Base-by-base conservation (phyloP, 2,329 filamentous ascomycete genomes). In the Penicillium digitatum region DNA sequence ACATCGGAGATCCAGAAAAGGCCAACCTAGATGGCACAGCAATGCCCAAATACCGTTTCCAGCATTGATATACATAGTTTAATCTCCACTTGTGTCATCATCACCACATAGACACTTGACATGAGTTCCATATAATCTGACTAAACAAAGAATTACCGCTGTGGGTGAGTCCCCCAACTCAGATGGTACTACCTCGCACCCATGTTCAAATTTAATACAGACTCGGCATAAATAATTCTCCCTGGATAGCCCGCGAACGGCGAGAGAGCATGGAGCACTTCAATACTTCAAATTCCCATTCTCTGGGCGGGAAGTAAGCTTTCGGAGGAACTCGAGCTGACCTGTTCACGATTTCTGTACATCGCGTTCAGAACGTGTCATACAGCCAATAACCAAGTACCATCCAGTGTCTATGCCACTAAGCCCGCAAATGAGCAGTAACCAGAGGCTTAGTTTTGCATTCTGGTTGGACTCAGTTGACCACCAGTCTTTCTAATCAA, bases 271-370 rank as follows among this genome's bases (percentile, higher is more conserved):
- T 43, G 26, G 14, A 31, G 16, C 18, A 18, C 18, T 6, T 1
- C 20, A 20, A 6, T 10, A 3, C 3, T 5, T 18, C n/a, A 24
- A 39, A 51, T 31, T 3, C 44, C 31, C 1, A 18, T 53, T 22
- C 34, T 49, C 22, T 40, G 38, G 38, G 49, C 55, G 2, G 47
- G n/a, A 12, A 58, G 55, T 37, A 56, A 47, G 8, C 46, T 3
- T 3, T 14, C 47, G 20, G 43, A 32, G n/a, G 20, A 14, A 16
- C 4, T 24, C 9, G 11, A 39, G 26, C 24, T 24, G 29, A 22
- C 27, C 29, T 35, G 18, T 32, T 44, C 27, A 7, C 5, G 4
- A 44, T 7, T 16, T 11, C 16, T 14, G 8, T 6, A 27, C 27
- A 20, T 16, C n/a, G 11, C 18, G 20, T 20, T 31, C 11, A 16